These are phyloP conservation scores for slime mould (Dictyostelium discoideum) DNA, from an alignment of 78 protist species.

Conservation along the genomic window DNA sequence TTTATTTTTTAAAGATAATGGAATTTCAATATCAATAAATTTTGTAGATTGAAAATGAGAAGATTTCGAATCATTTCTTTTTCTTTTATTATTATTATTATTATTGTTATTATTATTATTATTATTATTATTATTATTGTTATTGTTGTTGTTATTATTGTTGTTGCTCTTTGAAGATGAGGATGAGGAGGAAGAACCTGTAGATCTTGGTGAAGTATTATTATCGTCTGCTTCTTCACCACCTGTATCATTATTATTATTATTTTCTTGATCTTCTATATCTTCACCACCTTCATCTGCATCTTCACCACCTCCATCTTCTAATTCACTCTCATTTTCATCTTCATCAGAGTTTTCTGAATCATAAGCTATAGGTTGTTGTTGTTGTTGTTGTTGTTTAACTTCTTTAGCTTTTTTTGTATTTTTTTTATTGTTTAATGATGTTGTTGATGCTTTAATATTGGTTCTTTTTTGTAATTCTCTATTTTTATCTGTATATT, in stretches of 20 bases:
- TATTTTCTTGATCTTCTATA: not conserved
- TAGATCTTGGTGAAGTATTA: constrained; percentile 6
- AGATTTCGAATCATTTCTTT: not conserved
- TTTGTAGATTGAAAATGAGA: not conserved
- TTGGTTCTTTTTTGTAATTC: constrained; percentile 12
- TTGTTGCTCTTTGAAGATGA: not conserved
- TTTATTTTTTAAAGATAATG: not conserved
- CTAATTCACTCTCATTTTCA: not conserved
- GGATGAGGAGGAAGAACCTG: not conserved
- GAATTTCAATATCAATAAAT: constrained; percentile 16
- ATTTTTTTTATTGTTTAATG: not conserved
- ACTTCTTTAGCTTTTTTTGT: not conserved
- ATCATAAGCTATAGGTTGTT: not conserved
- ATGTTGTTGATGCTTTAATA: not conserved
- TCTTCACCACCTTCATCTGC: not conserved
- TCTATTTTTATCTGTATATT: constrained; percentile 21
- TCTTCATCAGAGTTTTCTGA: not conserved
- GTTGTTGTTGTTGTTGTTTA: not conserved
- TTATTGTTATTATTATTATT: not conserved
- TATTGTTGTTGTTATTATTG: not conserved
- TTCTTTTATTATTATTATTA: not conserved
- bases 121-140: not conserved
- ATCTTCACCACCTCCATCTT: not conserved
- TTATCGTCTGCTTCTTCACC: not conserved
- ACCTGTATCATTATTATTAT: not conserved